Conservation (phyloP, 257 asterid species). For the Primulina eburnea region DNA sequence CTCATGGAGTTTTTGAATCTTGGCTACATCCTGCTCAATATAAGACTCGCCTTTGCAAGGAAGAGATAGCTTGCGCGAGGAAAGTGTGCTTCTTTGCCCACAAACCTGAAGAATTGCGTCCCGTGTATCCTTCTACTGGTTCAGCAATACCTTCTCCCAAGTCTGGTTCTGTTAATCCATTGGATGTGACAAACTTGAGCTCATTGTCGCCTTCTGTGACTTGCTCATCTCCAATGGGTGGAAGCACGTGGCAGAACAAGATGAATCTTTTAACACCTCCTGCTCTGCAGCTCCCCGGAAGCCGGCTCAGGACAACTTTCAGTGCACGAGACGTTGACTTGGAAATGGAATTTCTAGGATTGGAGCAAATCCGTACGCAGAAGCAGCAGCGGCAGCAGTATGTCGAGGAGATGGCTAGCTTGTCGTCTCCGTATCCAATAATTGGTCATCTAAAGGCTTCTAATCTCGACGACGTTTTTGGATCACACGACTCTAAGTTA, state of each 20-base stretch:
- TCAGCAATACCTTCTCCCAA: conserved; percentile 84
- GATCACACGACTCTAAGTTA: conserved; percentile 60
- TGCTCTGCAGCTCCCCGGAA: conserved; percentile 65
- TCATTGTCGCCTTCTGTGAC: conserved; percentile 56
- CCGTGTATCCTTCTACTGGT: conserved; percentile 73
- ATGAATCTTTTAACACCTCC: conserved; percentile 54
- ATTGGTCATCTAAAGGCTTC: conserved; percentile 58
- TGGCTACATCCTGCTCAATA: conserved; percentile 98
- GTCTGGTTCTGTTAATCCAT: conserved; percentile 35
- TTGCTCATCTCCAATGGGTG: conserved; percentile 68
- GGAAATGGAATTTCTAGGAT: conserved; percentile 51
- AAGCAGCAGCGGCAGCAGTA: conserved; percentile 56
- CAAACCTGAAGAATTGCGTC: conserved; percentile 71
- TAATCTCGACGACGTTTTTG: conserved; percentile 68
- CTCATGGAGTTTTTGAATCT: conserved; percentile 92
- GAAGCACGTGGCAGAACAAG: conserved; percentile 36
- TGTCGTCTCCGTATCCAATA: conserved; percentile 54
- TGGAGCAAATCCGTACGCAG: conserved; percentile 53
- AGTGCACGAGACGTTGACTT: conserved; percentile 58
- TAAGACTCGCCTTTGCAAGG: conserved; percentile 39
- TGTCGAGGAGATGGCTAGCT: conserved; percentile 62
- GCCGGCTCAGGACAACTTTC: conserved; percentile 60
- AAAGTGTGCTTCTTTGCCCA: conserved; percentile 93
- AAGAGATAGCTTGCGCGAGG: conserved; percentile 61
- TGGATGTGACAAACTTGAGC: conserved; percentile 50